Conservation (phyloP, 345 rosid species). For the Syzygium oleosum region DNA sequence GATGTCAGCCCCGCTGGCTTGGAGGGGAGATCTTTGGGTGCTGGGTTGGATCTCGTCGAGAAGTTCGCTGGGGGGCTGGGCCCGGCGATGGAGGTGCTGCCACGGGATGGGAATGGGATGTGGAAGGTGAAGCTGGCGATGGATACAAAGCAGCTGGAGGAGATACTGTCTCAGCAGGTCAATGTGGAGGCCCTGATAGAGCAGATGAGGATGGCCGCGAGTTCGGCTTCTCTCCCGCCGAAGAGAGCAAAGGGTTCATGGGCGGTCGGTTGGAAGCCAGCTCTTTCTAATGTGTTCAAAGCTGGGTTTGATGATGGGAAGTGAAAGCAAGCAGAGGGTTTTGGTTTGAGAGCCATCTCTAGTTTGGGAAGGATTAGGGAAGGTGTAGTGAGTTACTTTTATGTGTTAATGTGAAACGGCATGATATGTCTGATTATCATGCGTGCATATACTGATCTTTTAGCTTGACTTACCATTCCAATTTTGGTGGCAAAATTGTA, state of each 20-base stretch:
- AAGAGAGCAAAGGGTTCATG: conserved; percentile 7
- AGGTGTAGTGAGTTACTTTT: not conserved
- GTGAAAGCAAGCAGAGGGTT: not conserved
- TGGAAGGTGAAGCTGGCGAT: conserved; percentile 72
- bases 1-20: not conserved
- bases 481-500: not conserved
- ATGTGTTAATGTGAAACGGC: not conserved
- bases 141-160: conserved; percentile 47
- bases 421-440: not conserved
- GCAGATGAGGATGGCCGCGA: conserved; percentile 57
- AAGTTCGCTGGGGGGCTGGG: conserved; percentile 11
- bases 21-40: not conserved
- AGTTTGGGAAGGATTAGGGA: not conserved
- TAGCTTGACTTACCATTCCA: not conserved
- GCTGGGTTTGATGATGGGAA: not conserved
- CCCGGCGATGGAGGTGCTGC: conserved; percentile 37
- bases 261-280: conserved; percentile 22
- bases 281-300: conserved; percentile 11
- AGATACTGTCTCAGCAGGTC: conserved; percentile 54
- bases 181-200: conserved; percentile 64
- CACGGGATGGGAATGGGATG: conserved; percentile 45
- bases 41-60: not conserved
- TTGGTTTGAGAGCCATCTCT: not conserved
- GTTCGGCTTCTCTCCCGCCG: conserved; percentile 12
- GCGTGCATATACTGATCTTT: not conserved